Base-by-base conservation (phyloP, 140 eudicot species). In the Stevia rebaudiana region DNA sequence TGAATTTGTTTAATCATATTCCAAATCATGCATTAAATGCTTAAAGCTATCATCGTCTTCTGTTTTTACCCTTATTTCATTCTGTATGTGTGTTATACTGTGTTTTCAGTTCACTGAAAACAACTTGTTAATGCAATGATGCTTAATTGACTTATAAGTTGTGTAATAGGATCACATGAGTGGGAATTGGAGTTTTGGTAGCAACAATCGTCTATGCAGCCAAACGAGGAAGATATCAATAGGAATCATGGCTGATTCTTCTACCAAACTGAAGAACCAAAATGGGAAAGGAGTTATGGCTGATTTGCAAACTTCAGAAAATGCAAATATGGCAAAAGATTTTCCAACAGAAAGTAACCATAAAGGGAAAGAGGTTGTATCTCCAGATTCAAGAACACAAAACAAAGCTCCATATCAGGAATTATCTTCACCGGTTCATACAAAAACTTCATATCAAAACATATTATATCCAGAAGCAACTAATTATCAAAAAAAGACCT, bases 181-280 rank as follows among this genome's bases (percentile, higher is more conserved):
- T 60, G 80, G 77, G 55, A 64, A 80, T 72, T 70, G 71, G 74
- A 82, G 95, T 64, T 80, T 81, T 35, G 83, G 92, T 55, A 84
- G 88, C 80, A 83, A 66, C 57, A 51, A 77, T 73, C 79, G 31
- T 22, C 78, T 63, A 3, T 74, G 80, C 65, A 82, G 95, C 72
- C 98, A 87, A 58, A 69, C 86, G 12, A 80, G 84, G 76, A 91
- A 91, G 83, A 79, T 87, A 69, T 91, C 98, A 11, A 83, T 87
- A 57, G 98, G 96, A 21, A 51, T 91, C 16, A 51, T 81, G 67
- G 81, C 74, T 24, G 84, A 85, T 70, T 79, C 86, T 4, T 51
- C 71, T 56, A 53, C 72, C 52, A 79, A 79, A 58, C 35, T 25
- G 19, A 79, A 74, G 56, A 30, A 69, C 44, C 61, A 63, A 37